phyloP scores from a whole-genome alignment of 768 basidiomycete species.

The Psilocybe tampanensis region DNA sequence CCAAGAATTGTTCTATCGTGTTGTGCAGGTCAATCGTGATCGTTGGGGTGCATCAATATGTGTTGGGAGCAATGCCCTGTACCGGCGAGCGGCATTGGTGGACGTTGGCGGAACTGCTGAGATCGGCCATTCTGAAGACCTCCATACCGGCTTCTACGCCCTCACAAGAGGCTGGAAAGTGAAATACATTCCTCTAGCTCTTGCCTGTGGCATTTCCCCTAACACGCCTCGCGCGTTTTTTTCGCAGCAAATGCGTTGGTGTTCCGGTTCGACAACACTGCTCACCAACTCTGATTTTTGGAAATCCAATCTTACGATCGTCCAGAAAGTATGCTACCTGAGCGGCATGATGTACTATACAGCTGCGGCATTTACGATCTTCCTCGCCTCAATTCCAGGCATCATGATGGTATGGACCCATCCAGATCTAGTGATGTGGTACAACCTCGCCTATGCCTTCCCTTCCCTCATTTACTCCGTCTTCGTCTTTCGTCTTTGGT shows the following conservation, averaged over 20 bases:
- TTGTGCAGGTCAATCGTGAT: slow-evolving; percentile 30
- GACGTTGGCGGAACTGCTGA: slow-evolving; percentile 28
- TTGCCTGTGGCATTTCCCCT: slow-evolving; percentile 29
- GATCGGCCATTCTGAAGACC: slow-evolving; percentile 29
- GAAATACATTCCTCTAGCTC: slow-evolving; percentile 29
- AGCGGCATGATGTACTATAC: slow-evolving; percentile 31
- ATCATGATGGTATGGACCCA: slow-evolving; percentile 24
- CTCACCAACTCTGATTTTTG: slow-evolving; percentile 29
- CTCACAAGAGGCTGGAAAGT: slow-evolving; percentile 27
- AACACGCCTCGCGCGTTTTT: slow-evolving; percentile 29
- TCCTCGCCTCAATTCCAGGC: slow-evolving; percentile 26
- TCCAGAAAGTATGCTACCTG: slow-evolving; percentile 30
- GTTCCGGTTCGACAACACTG: slow-evolving; percentile 27
- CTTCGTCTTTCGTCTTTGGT: slow-evolving; percentile 29
- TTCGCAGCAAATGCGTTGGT: slow-evolving; percentile 33
- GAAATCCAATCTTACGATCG: slow-evolving; percentile 24
- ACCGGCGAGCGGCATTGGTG: slow-evolving; percentile 26
- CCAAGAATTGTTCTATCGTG: slow-evolving; percentile 28
- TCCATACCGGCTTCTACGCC: slow-evolving; percentile 30
- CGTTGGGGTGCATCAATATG: slow-evolving; percentile 28
- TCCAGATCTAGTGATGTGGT: slow-evolving; percentile 26
- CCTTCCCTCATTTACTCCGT: slow-evolving; percentile 28
- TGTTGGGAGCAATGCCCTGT: slow-evolving; percentile 29
- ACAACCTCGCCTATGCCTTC: slow-evolving; percentile 27
- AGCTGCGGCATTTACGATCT: slow-evolving; percentile 24